Evolutionary conservation across 1,284 basidiomycete genomes (phyloP).

Genomic region (Afroboletus lepidellus): DNA sequence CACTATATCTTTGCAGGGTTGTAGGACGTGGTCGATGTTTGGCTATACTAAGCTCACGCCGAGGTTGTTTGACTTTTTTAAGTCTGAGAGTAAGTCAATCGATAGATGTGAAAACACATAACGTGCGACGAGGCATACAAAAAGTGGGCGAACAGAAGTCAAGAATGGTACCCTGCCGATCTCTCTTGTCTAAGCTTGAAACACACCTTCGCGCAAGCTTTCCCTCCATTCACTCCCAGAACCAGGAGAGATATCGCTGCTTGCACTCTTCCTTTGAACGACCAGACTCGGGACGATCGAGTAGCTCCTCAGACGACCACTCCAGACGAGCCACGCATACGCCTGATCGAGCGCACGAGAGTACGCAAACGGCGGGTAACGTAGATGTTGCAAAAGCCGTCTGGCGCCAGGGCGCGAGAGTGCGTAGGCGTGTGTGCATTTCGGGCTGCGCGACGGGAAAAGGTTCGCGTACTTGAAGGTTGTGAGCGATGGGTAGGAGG

Average conservation of each 20-base stretch:
- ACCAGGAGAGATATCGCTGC: conserved; percentile 53
- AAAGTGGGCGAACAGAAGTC: too few relatives aligned
- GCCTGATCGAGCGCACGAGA: conserved; percentile 77
- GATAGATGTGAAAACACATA: too few relatives aligned
- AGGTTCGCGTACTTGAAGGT: conserved; percentile 26
- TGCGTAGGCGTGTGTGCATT: conserved; percentile 70
- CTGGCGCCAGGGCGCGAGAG: conserved; percentile 55
- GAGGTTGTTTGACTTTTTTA: too few relatives aligned
- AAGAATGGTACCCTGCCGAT: too few relatives aligned
- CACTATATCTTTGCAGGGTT: too few relatives aligned
- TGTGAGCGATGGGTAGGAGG: conserved; percentile 36
- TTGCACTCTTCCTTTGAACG: conserved; percentile 54
- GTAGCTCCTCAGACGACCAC: conserved; percentile 51
- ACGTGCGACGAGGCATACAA: too few relatives aligned
- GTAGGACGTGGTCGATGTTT: too few relatives aligned
- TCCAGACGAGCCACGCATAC: conserved; percentile 63
- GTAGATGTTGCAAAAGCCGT: conserved; percentile 52
- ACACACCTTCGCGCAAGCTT: conserved; percentile 47
- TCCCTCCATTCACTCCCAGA: conserved; percentile 59
- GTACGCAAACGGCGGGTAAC: conserved; percentile 66
- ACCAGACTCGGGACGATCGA: conserved; percentile 65
- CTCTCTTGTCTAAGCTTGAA: conserved; percentile 23
- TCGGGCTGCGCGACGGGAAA: conserved; percentile 58
- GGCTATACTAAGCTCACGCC: too few relatives aligned
- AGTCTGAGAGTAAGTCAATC: too few relatives aligned